Evolutionary conservation across 164 flowering plant genomes (phyloP), one percentile per base, ranked within the genome.

Genomic region (Malania oleifera): DNA sequence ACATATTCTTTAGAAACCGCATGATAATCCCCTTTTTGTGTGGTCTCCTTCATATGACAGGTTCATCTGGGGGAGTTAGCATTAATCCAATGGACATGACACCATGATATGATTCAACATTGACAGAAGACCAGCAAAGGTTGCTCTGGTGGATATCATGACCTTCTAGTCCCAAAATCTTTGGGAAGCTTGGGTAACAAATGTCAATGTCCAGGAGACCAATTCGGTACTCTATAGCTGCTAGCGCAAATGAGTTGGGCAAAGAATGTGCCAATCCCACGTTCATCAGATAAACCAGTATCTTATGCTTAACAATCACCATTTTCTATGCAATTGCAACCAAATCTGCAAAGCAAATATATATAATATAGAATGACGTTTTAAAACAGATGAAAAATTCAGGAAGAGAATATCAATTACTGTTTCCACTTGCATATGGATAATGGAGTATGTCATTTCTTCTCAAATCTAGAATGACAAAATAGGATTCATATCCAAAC

Each of bases 161-260:
- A 47, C 95, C 96, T 80, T 92, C 98, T n/a, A 92, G 80, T 15
- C 96, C 95, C 44, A 92, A 85, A 96, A 89, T 92, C 62, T 92
- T 89, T 18, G 98, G 98, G 41, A 89, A 80, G 76, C 98, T 92
- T 7, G 95, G 96, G 14, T 96, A 96, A 62, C 96, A 92, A 10
- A 92, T 89, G 65, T 92, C 96, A 28, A 89, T 82, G 59, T 92
- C 98, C 20, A 89, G 85, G 15, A 92, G 88, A 58, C 98, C 96
- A 27, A 92, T 96, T 66, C 89, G 91, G 62, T 78, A 80, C 56
- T 84, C 93, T 91, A 71, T 80, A 25, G 79, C 81, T 24, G 96
- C 95, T 31, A 92, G 70, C 8, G 95, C 95, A 65, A 72, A 89
- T 20, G 98, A 60, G 6, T 47, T 92, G 96, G 35, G 96, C 91